Conservation (phyloP, 768 basidiomycete genomes). For the Suillus sp. region DNA sequence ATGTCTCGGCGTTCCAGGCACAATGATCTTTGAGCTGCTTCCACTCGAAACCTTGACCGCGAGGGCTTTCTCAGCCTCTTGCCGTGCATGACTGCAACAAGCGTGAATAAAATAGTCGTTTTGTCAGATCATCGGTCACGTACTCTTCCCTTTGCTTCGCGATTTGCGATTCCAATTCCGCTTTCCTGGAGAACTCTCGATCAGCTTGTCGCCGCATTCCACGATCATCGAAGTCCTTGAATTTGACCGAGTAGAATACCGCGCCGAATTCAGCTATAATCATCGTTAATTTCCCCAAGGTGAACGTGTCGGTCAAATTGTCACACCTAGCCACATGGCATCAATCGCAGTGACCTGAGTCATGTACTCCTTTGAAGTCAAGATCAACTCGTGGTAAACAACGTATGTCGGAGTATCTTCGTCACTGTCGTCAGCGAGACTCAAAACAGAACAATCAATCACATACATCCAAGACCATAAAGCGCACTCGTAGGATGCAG, state of each 20-base stretch:
- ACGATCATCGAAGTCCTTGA: constrained; percentile 95
- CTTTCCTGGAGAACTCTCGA: constrained; percentile 87
- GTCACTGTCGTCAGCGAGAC: constrained; percentile 11
- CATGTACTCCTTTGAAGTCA: constrained; percentile 98
- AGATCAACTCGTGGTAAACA: constrained; percentile 93
- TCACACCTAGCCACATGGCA: constrained; percentile 92
- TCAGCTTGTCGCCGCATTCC: constrained; percentile 77
- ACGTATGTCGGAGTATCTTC: constrained; percentile 94
- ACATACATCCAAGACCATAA: constrained; percentile 92
- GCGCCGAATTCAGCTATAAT: constrained; percentile 85
- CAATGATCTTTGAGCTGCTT: constrained; percentile 63
- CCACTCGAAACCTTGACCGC: constrained; percentile 55
- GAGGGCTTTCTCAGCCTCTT: constrained; percentile 61
- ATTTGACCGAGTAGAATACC: constrained; percentile 96
- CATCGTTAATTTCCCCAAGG: constrained; percentile 15
- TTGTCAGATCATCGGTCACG: constrained; percentile 16
- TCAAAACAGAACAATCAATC: neutral
- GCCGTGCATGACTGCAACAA: constrained; percentile 55
- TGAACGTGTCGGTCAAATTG: neutral
- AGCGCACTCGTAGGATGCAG: constrained; percentile 96
- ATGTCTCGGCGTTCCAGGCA: constrained; percentile 81
- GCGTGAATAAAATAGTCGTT: constrained; percentile 12
- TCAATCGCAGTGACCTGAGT: constrained; percentile 98
- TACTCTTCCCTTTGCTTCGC: constrained; percentile 77
- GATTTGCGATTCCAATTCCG: constrained; percentile 92